These are phyloP conservation scores for Calonectria montana DNA, from an alignment of 2,329 filamentous ascomycete species.

Conservation along the genomic window DNA sequence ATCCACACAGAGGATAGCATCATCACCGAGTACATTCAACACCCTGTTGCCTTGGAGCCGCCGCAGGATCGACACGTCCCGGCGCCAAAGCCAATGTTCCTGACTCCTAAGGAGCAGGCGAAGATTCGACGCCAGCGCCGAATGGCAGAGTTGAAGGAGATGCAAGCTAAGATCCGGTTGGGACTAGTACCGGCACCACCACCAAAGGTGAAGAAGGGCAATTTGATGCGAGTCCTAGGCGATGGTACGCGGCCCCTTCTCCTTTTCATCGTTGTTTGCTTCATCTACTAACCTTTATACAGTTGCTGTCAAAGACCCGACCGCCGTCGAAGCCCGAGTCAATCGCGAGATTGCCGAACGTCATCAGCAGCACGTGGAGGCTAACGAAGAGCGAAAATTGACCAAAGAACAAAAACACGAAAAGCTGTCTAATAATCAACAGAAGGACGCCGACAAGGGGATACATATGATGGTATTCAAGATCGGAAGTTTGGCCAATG, in stretches of 20 bases:
- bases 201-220: conserved; percentile 96
- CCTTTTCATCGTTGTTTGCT: neutral
- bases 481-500: conserved; percentile 89
- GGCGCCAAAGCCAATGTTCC: conserved; percentile 87
- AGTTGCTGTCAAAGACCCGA: conserved; percentile 89
- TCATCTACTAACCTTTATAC: conserved; percentile 32
- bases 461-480: conserved; percentile 90
- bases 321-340: conserved; percentile 93
- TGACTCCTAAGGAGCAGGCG: conserved; percentile 90
- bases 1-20: conserved; percentile 84
- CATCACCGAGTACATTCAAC: conserved; percentile 90
- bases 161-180: conserved; percentile 94
- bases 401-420: conserved; percentile 88
- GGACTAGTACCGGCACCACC: conserved; percentile 90
- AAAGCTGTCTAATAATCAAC: conserved; percentile 85
- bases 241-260: conserved; percentile 66
- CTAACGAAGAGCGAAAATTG: conserved; percentile 87
- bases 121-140: conserved; percentile 91
- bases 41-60: conserved; percentile 90
- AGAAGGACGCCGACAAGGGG: conserved; percentile 87
- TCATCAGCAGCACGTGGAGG: conserved; percentile 78
- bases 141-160: conserved; percentile 93
- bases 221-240: conserved; percentile 96
- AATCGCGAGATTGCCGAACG: conserved; percentile 93
- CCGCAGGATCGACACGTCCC: conserved; percentile 88